Percentiles rank a stretch among this genome's conserved stretches.
phyloP scores from a whole-genome alignment of 1,284 basidiomycete species.

The Caloboletus firmus region DNA sequence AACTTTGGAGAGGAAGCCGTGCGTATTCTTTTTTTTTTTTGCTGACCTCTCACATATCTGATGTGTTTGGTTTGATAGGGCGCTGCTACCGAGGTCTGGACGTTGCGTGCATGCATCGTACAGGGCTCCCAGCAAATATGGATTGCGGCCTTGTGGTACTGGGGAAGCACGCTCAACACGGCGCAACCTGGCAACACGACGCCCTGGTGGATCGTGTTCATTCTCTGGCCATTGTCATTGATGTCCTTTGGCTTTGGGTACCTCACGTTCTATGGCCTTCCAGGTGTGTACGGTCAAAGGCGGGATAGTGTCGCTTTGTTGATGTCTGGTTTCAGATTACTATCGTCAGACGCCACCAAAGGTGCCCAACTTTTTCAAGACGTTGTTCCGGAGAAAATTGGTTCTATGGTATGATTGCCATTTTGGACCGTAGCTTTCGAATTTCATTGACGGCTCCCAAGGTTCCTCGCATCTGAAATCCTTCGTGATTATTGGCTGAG shows the following conservation, averaged over 20 bases:
- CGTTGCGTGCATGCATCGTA: slow-evolving; percentile 83
- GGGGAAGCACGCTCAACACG: slow-evolving; percentile 79
- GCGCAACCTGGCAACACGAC: slow-evolving; percentile 48
- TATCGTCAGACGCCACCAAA: slow-evolving; percentile 89
- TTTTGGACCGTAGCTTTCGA: neutral
- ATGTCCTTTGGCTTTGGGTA: slow-evolving; percentile 77
- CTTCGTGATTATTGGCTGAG: slow-evolving; percentile 92
- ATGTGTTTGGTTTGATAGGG: slow-evolving; percentile 47
- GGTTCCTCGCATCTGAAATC: slow-evolving; percentile 84
- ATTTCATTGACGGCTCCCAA: slow-evolving; percentile 8
- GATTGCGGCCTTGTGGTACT: slow-evolving; percentile 93
- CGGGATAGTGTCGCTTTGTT: neutral
- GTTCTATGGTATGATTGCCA: slow-evolving; percentile 65
- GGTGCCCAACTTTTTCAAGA: slow-evolving; percentile 87
- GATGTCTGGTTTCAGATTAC: slow-evolving; percentile 53
- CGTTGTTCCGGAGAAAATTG: slow-evolving; percentile 84
- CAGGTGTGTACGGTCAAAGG: slow-evolving; percentile 50
- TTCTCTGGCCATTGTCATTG: slow-evolving; percentile 80
- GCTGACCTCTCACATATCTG: slow-evolving; percentile 3
- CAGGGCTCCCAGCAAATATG: slow-evolving; percentile 93
- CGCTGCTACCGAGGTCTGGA: slow-evolving; percentile 91
- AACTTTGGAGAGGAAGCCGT: slow-evolving; percentile 96
- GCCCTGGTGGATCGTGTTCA: slow-evolving; percentile 82
- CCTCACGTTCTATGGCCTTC: slow-evolving; percentile 81
- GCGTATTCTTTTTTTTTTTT: slow-evolving; percentile 28